phyloP scores from a whole-genome alignment of 1,139 yeast genomes.

The Sugiyamaella grinbergsii region DNA sequence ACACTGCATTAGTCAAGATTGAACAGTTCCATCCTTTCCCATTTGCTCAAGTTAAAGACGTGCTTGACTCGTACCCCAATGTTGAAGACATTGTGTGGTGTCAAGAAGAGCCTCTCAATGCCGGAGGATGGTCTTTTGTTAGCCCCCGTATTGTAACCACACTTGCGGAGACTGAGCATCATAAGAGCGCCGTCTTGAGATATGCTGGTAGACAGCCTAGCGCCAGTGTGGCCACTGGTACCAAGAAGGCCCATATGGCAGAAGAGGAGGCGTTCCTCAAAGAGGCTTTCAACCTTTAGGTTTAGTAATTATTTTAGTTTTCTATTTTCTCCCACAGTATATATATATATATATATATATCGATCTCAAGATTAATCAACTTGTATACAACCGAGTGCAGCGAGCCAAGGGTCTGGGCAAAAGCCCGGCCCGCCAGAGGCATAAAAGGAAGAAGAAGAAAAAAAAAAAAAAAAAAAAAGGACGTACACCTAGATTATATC shows the following conservation, averaged over 20 bases:
- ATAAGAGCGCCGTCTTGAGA: constrained; percentile 62
- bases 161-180: constrained; percentile 70
- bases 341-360: background rate
- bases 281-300: constrained; percentile 48
- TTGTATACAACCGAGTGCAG: too few relatives aligned
- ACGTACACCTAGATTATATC: too few relatives aligned
- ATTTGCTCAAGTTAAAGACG: constrained; percentile 86
- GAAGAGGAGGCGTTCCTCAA: constrained; percentile 88
- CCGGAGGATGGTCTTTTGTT: constrained; percentile 84
- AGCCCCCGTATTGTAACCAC: constrained; percentile 81
- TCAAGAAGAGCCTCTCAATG: constrained; percentile 98
- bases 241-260: constrained; percentile 80
- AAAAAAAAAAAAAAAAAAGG: too few relatives aligned
- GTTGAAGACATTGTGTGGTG: constrained; percentile 91
- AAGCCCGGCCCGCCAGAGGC: background rate
- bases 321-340: constrained; percentile 6
- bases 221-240: constrained; percentile 98
- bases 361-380: background rate
- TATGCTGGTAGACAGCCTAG: constrained; percentile 98
- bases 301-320: constrained; percentile 4
- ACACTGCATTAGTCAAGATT: constrained; percentile 83
- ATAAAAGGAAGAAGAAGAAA: too few relatives aligned
- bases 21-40: constrained; percentile 99
- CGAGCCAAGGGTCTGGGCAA: too few relatives aligned
- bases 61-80: constrained; percentile 77